These are phyloP conservation scores for Picochlorum sp. DNA, from an alignment of 139 green algal genomes.

Conservation along the genomic window DNA sequence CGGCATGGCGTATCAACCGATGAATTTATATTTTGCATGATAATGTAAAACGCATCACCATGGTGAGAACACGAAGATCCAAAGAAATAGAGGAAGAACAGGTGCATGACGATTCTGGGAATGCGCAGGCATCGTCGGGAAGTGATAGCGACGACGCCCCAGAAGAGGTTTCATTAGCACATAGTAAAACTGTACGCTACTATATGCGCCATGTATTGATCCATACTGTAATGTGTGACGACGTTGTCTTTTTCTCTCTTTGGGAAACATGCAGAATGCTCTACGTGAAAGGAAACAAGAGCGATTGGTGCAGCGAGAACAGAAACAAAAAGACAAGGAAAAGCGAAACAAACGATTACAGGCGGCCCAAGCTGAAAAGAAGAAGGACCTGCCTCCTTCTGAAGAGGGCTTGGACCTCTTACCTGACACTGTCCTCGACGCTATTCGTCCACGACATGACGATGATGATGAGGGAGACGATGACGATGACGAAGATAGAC, in stretches of 20 bases:
- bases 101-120: neutral
- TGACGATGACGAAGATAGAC: neutral
- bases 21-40: no score
- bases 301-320: no score
- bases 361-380: neutral
- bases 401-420: slow-evolving; percentile 3
- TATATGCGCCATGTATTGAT: neutral
- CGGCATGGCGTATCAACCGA: neutral
- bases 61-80: neutral
- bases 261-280: no score
- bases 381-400: neutral
- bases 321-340: no score
- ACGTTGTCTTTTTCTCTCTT: no score
- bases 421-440: slow-evolving; percentile 7
- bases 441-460: neutral
- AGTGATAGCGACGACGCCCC: slow-evolving; percentile 12
- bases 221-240: no score
- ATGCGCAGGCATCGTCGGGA: neutral
- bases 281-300: no score
- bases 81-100: neutral
- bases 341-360: no score
- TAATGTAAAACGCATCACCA: neutral
- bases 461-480: neutral
- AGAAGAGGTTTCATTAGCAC: slow-evolving; percentile 11
- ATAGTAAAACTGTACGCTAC: slow-evolving; percentile 4